Evolutionary conservation across 305 asterid species (phyloP).

Genomic region (Rubia balearica): DNA sequence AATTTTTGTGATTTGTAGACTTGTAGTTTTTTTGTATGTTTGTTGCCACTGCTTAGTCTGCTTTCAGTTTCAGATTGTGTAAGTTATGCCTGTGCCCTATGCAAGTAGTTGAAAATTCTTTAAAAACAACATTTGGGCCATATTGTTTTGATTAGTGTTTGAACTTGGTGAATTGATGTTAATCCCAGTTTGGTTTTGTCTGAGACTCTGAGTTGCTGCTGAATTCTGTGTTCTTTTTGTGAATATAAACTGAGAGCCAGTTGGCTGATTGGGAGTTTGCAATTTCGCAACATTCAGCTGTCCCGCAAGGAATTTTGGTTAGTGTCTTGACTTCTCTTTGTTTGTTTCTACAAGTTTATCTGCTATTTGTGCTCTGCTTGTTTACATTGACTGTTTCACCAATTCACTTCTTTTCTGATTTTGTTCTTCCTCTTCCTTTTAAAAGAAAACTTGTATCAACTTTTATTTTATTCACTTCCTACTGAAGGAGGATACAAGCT

Average conservation of each 20-base stretch:
- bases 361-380: not conserved
- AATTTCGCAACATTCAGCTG: slow-evolving; percentile 95
- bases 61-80: slow-evolving; percentile 17
- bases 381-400: not conserved
- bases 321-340: slow-evolving; percentile 9
- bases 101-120: slow-evolving; percentile 8
- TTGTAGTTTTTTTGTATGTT: not conserved
- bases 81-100: slow-evolving; percentile 8
- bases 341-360: not conserved
- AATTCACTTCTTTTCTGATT: not conserved
- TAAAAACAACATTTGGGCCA: not conserved
- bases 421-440: not conserved
- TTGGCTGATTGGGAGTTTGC: slow-evolving; percentile 96
- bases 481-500: not conserved
- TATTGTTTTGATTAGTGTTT: not conserved
- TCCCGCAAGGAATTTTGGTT: slow-evolving; percentile 95
- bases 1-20: not conserved
- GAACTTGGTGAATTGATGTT: not conserved
- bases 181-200: slow-evolving; percentile 1
- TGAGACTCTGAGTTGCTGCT: not conserved
- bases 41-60: not conserved
- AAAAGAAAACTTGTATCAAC: not conserved
- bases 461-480: not conserved
- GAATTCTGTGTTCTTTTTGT: not conserved
- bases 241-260: slow-evolving; percentile 44